phyloP scores from a whole-genome alignment of 331 rosid genomes.

The Prunus yedoensis region DNA sequence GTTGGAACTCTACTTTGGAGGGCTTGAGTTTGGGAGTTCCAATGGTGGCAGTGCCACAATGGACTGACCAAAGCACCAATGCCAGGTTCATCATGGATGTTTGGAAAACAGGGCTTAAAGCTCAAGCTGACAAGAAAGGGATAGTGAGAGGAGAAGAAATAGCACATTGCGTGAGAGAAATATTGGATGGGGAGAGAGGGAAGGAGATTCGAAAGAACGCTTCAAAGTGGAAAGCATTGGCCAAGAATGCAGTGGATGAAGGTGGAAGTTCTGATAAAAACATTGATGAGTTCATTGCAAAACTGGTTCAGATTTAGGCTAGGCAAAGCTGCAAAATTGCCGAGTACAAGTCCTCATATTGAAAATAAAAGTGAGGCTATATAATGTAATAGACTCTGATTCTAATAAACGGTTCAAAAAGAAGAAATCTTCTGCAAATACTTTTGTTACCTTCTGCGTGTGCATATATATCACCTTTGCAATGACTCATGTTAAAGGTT shows the following conservation, averaged over 20 bases:
- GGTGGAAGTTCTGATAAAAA: slow-evolving; percentile 36
- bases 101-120: slow-evolving; percentile 43
- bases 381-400: no score
- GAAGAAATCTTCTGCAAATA: no score
- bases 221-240: slow-evolving; percentile 31
- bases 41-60: slow-evolving; percentile 38
- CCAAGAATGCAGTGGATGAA: slow-evolving; percentile 19
- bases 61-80: slow-evolving; percentile 42
- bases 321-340: no score
- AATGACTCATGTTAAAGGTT: no score
- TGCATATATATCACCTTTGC: no score
- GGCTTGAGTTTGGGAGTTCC: slow-evolving; percentile 51
- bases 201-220: slow-evolving; percentile 33
- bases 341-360: no score
- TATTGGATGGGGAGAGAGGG: slow-evolving; percentile 34
- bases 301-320: background rate
- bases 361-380: background rate
- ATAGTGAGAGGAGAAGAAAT: slow-evolving; percentile 28
- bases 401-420: no score
- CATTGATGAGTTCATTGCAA: slow-evolving; percentile 14
- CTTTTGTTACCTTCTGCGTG: no score
- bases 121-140: slow-evolving; percentile 18
- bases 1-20: slow-evolving; percentile 18
- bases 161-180: slow-evolving; percentile 4
- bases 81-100: slow-evolving; percentile 43